Evolutionary conservation across 768 basidiomycete genomes (phyloP).

Genomic region (Boletus reticuloceps): DNA sequence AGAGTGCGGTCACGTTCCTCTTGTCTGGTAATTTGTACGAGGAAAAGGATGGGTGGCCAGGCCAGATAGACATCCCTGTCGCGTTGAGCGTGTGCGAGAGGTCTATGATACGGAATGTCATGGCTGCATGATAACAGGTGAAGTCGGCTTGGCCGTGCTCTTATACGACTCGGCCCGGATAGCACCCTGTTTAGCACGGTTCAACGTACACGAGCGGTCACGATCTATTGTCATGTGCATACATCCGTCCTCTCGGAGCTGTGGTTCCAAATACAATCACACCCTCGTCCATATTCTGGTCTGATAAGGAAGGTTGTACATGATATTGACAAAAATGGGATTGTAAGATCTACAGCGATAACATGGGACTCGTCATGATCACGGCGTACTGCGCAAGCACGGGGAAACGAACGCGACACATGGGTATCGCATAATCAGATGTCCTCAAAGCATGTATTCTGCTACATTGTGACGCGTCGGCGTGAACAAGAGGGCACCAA

Average conservation of each 20-base stretch:
- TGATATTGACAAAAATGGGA: too few relatives aligned
- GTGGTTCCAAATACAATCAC: not conserved
- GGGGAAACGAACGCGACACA: too few relatives aligned
- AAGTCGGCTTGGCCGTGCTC: not conserved
- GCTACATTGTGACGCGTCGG: not conserved
- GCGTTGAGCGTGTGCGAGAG: conserved; percentile 22
- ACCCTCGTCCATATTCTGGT: not conserved
- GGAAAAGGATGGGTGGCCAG: conserved; percentile 21
- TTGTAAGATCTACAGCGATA: too few relatives aligned
- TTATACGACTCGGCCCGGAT: not conserved
- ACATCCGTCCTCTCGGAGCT: not conserved
- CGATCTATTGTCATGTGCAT: too few relatives aligned
- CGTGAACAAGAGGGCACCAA: too few relatives aligned
- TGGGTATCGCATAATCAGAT: too few relatives aligned
- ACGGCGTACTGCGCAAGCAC: too few relatives aligned
- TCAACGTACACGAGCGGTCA: too few relatives aligned
- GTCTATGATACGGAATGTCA: conserved; percentile 18
- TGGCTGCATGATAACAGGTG: not conserved
- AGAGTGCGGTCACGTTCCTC: conserved; percentile 33
- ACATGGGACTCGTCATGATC: too few relatives aligned
- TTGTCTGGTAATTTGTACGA: conserved; percentile 2
- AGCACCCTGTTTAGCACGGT: not conserved
- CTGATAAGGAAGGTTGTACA: too few relatives aligned
- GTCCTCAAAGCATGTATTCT: too few relatives aligned
- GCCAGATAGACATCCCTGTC: conserved; percentile 24